These are phyloP conservation scores for Claviceps spartinae DNA, from an alignment of 2,329 filamentous ascomycete species.

Conservation along the genomic window DNA sequence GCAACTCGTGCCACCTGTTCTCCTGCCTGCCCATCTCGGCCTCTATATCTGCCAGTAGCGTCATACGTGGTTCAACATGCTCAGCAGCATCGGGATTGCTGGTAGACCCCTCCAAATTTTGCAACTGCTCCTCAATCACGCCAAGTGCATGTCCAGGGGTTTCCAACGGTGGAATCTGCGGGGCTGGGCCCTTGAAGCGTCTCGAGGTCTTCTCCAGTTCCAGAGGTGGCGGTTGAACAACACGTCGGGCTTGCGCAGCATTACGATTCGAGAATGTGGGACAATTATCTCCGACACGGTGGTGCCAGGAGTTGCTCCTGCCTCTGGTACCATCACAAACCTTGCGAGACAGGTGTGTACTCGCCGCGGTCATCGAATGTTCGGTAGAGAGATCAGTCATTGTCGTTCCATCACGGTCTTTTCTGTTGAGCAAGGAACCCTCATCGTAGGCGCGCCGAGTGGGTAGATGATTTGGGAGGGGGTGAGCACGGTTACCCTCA, in stretches of 20 bases:
- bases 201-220: conserved; percentile 30
- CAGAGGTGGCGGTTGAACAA: conserved; percentile 43
- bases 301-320: conserved; percentile 31
- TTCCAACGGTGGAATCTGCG: conserved; percentile 39
- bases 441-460: not conserved
- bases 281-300: conserved; percentile 43
- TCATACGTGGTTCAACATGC: conserved; percentile 29
- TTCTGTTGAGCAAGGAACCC: conserved; percentile 2
- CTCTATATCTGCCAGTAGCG: conserved; percentile 45
- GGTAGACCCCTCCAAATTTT: conserved; percentile 30
- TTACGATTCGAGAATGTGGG: conserved; percentile 45
- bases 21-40: conserved; percentile 48
- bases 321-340: conserved; percentile 7
- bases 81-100: conserved; percentile 18
- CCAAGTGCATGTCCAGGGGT: conserved; percentile 35
- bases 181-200: conserved; percentile 30
- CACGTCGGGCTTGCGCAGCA: conserved; percentile 32
- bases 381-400: conserved; percentile 24
- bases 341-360: conserved; percentile 4
- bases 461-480: not conserved
- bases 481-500: not conserved
- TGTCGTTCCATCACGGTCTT: conserved; percentile 19
- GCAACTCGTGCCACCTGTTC: conserved; percentile 45
- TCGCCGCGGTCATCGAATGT: conserved; percentile 2
- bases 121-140: conserved; percentile 38